phyloP scores from a whole-genome alignment of 495 filamentous ascomycete species.

The Neurospora sp. region DNA sequence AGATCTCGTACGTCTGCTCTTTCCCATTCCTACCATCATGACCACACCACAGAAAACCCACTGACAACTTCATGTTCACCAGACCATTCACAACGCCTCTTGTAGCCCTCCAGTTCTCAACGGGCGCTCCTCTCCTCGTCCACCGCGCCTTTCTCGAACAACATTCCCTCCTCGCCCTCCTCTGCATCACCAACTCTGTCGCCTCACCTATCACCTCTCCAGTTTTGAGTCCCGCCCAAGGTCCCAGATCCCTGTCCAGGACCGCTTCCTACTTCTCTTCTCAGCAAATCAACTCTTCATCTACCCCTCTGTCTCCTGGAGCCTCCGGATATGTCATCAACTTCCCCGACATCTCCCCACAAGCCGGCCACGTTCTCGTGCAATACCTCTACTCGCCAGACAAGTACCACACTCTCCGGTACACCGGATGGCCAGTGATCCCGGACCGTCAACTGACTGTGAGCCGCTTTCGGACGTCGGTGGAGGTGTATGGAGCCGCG shows the following conservation, averaged over 20 bases:
- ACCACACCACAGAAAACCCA: neutral
- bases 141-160: constrained; percentile 9
- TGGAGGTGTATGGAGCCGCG: constrained; percentile 11
- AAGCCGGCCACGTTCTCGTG: constrained; percentile 20
- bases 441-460: neutral
- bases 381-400: constrained; percentile 17
- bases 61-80: neutral
- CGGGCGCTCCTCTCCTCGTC: constrained; percentile 6
- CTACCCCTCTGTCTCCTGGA: neutral
- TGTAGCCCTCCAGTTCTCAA: constrained; percentile 6
- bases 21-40: neutral
- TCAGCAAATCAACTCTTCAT: neutral
- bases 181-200: neutral
- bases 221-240: neutral
- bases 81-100: constrained; percentile 19
- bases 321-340: neutral
- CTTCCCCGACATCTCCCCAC: constrained; percentile 5
- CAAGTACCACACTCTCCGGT: neutral
- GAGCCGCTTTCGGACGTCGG: neutral
- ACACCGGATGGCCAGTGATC: neutral
- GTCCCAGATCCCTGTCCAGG: neutral
- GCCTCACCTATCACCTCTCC: neutral
- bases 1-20: neutral
- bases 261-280: neutral
- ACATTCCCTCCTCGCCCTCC: constrained; percentile 3